Percentiles rank a stretch among this genome's conserved stretches.
These are phyloP conservation scores for Lactifluus echinatus DNA, from an alignment of 768 basidiomycete genomes.

Conservation along the genomic window DNA sequence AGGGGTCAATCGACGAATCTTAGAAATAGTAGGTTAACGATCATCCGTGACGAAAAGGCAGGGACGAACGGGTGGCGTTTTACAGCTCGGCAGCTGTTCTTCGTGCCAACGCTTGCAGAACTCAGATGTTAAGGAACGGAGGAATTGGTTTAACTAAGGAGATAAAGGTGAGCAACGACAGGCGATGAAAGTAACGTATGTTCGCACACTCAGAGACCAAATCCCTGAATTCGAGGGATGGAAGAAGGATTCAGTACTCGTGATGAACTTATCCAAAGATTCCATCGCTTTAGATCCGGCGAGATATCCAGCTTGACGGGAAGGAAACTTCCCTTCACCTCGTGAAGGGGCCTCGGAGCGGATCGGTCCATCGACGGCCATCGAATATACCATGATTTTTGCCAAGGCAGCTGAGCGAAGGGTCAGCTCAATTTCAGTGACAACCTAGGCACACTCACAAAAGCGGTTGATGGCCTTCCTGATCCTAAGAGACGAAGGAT, in stretches of 20 bases:
- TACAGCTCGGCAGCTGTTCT: slow-evolving; percentile 68
- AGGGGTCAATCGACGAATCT: slow-evolving; percentile 73
- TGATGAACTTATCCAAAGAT: slow-evolving; percentile 78
- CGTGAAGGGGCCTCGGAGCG: slow-evolving; percentile 34
- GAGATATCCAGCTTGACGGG: slow-evolving; percentile 44
- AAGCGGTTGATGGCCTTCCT: slow-evolving; percentile 63
- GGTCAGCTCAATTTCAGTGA: slow-evolving; percentile 1
- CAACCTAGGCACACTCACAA: slow-evolving; percentile 33
- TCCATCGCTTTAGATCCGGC: slow-evolving; percentile 86
- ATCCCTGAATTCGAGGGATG: slow-evolving; percentile 88
- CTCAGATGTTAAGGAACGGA: slow-evolving; percentile 64
- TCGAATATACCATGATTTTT: slow-evolving; percentile 81
- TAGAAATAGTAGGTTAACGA: neutral
- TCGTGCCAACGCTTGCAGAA: slow-evolving; percentile 75
- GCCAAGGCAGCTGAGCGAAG: slow-evolving; percentile 44
- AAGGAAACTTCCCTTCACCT: slow-evolving; percentile 24
- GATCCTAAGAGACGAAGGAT: slow-evolving; percentile 48
- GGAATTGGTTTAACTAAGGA: slow-evolving; percentile 52
- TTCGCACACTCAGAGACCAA: slow-evolving; percentile 60
- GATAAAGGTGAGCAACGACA: slow-evolving; percentile 13
- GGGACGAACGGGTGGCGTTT: slow-evolving; percentile 58
- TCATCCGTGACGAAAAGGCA: neutral
- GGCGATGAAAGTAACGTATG: neutral
- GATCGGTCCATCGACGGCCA: slow-evolving; percentile 69
- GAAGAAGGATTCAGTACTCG: slow-evolving; percentile 90